Base-by-base conservation (phyloP, 768 basidiomycete species). In the Suillus bovinus region DNA sequence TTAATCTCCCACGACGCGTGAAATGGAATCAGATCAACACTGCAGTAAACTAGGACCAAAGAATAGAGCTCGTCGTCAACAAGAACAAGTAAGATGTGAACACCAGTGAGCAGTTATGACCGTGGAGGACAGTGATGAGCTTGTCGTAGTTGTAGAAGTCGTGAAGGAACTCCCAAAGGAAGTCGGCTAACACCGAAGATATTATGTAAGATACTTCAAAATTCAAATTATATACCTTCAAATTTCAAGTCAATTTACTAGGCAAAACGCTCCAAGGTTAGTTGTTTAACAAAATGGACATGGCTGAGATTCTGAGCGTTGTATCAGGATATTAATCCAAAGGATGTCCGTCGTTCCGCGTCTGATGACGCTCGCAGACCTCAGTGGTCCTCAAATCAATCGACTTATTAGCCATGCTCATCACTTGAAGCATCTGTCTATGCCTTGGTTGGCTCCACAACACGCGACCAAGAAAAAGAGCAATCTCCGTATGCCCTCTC, bases 351-450 rank as follows among this genome's bases (percentile, higher is more conserved):
- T 67, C 9, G 73, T 80, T 59, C 93, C 90, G 0, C 92, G 92
- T 74, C 80, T 97, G 2, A 84, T 96, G 83, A 91, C 93, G 10
- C 81, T 97, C 67, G 96, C 94, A 4, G 96, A 98, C 79, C 84
- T 98, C 22, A 82, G 84, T 38, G 86, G 83, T 16, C 81, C 82
- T 2, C 91, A 96, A 71, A 93, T 99, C 44, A 71, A 80, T 53
- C 81, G 82, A 2, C 71, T 94, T 38, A 73, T 98, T 41, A 68
- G 72, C 2, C 86, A 90, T 70, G 86, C 96, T 0, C 78, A 85
- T 67, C 64, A 77, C 24, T 82, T 92, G 64, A 93, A 93, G 67
- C 80, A 80, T 22, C 71, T 78, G 6, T 84, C 90, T 10, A 65
- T 75, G n/a, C 89, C 87, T 54, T 92, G 88, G 89, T 82, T 92